phyloP scores from a whole-genome alignment of 2,329 filamentous ascomycete species.

The Madurella mycetomatis region DNA sequence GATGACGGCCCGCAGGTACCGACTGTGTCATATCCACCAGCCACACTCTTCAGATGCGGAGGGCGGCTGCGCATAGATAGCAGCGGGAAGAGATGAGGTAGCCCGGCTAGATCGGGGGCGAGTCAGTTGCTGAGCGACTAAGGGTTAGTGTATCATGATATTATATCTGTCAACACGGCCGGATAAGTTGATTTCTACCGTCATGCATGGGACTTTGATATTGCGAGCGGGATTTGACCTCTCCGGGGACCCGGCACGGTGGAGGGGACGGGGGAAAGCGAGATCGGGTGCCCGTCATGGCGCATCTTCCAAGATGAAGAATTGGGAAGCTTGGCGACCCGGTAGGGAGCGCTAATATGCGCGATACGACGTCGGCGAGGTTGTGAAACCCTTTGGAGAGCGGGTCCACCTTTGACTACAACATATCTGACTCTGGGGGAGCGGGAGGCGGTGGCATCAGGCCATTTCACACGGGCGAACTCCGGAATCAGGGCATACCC shows the following conservation, averaged over 20 bases:
- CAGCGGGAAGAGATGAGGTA: no score
- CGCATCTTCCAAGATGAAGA: neutral
- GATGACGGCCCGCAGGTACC: no score
- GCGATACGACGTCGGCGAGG: neutral
- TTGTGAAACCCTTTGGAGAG: neutral
- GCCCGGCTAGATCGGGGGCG: no score
- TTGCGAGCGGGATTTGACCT: slow-evolving; percentile 2
- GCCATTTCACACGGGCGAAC: no score
- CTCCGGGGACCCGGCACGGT: neutral
- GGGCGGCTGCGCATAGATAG: no score
- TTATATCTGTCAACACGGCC: neutral
- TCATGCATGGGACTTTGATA: slow-evolving; percentile 23
- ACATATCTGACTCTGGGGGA: no score
- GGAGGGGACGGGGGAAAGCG: neutral
- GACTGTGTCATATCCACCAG: no score
- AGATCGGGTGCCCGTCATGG: neutral
- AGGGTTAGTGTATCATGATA: neutral
- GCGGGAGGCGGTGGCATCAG: no score
- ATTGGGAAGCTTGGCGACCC: neutral
- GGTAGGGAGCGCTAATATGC: neutral
- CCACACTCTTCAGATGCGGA: no score
- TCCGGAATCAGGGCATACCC: no score
- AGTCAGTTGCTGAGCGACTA: neutral
- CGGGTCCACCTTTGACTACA: no score
- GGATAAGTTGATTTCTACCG: slow-evolving; percentile 1